Percentiles rank a stretch among this genome's conserved stretches.
phyloP scores from a whole-genome alignment of 2,329 filamentous ascomycete genomes.

The Diaporthe citrichinensis region DNA sequence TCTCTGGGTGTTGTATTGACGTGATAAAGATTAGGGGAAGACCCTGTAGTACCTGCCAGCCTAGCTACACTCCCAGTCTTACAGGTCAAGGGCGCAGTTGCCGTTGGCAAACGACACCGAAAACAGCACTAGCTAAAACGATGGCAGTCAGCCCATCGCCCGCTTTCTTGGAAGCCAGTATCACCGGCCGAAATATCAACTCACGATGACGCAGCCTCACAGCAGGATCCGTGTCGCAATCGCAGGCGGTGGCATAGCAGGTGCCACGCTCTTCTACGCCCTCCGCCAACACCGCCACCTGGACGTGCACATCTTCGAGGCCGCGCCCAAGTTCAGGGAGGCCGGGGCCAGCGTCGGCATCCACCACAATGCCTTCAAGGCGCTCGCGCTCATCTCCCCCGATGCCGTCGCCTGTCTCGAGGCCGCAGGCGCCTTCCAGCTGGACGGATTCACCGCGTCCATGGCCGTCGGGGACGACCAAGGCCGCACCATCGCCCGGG shows the following conservation, averaged over 20 bases:
- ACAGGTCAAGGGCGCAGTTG: background rate
- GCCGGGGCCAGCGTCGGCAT: constrained; percentile 44
- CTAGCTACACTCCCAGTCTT: too few species aligned
- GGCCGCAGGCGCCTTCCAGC: constrained; percentile 44
- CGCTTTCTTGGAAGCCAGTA: background rate
- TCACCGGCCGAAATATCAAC: background rate
- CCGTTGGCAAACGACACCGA: background rate
- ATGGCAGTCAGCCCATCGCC: background rate
- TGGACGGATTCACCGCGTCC: constrained; percentile 14
- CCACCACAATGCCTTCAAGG: constrained; percentile 44
- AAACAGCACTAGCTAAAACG: background rate
- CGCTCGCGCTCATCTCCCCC: constrained; percentile 44
- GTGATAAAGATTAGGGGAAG: too few species aligned
- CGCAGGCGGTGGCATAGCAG: constrained; percentile 37
- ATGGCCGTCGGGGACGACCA: constrained; percentile 16
- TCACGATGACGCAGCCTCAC: background rate
- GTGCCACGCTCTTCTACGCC: constrained; percentile 40
- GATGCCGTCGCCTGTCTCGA: constrained; percentile 34
- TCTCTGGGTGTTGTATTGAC: too few species aligned
- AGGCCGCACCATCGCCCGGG: constrained; percentile 4
- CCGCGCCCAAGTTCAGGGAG: constrained; percentile 43
- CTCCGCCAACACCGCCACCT: constrained; percentile 42
- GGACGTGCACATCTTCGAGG: constrained; percentile 45
- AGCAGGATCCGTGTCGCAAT: constrained; percentile 33
- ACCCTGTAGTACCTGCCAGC: too few species aligned